phyloP scores from a whole-genome alignment of 2,329 filamentous ascomycete genomes.

The Epichloe bromicola region DNA sequence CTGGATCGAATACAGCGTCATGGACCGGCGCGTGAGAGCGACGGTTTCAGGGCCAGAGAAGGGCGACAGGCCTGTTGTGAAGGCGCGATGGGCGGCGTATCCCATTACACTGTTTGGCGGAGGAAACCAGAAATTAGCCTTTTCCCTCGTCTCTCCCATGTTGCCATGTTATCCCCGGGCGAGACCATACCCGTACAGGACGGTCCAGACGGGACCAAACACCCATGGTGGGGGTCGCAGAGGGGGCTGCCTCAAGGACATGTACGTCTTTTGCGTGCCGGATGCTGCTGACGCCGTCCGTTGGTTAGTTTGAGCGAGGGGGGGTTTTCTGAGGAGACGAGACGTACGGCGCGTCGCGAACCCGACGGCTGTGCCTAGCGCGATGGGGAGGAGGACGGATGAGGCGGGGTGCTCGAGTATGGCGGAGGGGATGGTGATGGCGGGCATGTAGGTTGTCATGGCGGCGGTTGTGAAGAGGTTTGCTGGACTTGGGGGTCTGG shows the following conservation, averaged over 20 bases:
- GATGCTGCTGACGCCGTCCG: constrained; percentile 26
- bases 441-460: constrained; percentile 74
- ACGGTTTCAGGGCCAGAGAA: constrained; percentile 39
- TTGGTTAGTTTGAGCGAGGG: not conserved
- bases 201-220: constrained; percentile 54
- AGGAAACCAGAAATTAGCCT: not conserved
- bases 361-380: constrained; percentile 60
- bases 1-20: constrained; percentile 75
- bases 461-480: too few relatives aligned
- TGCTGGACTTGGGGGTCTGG: too few relatives aligned
- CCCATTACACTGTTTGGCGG: constrained; percentile 53
- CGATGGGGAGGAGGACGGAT: constrained; percentile 64
- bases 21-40: constrained; percentile 46
- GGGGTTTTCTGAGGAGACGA: too few relatives aligned
- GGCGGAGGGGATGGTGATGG: constrained; percentile 57
- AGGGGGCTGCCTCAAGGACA: constrained; percentile 53
- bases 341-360: constrained; percentile 51
- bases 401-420: constrained; percentile 60
- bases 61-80: constrained; percentile 48
- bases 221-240: constrained; percentile 46
- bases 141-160: too few relatives aligned
- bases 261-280: constrained; percentile 49
- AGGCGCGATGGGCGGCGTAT: constrained; percentile 72
- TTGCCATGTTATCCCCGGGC: not conserved
- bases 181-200: constrained; percentile 41